phyloP scores from a whole-genome alignment of 2,329 filamentous ascomycete genomes.

The Verticillium klebahnii region DNA sequence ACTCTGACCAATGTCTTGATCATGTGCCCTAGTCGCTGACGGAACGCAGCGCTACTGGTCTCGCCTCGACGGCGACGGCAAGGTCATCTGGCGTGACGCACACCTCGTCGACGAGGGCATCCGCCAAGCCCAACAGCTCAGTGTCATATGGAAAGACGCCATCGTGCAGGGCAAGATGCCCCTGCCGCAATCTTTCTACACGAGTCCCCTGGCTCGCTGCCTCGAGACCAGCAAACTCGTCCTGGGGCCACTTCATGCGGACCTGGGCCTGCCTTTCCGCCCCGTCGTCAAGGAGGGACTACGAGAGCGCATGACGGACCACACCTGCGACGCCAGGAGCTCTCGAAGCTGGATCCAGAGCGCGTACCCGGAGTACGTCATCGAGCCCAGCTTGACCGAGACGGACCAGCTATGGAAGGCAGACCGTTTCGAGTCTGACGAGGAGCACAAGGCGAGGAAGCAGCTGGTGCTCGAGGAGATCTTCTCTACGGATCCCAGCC shows the following conservation, averaged over 20 bases:
- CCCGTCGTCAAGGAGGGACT: slow-evolving; percentile 54
- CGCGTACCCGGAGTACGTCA: slow-evolving; percentile 43
- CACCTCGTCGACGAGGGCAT: slow-evolving; percentile 48
- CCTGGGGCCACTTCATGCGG: slow-evolving; percentile 36
- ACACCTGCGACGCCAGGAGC: slow-evolving; percentile 57
- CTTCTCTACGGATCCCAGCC: slow-evolving; percentile 31
- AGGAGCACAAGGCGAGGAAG: slow-evolving; percentile 39
- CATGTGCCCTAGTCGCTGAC: background rate
- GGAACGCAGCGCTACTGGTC: slow-evolving; percentile 28
- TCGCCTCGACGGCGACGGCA: slow-evolving; percentile 31
- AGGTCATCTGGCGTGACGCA: slow-evolving; percentile 34
- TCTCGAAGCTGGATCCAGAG: slow-evolving; percentile 40
- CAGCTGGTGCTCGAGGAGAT: slow-evolving; percentile 40
- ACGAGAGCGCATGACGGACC: slow-evolving; percentile 54
- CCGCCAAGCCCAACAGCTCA: slow-evolving; percentile 46
- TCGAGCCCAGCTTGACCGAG: slow-evolving; percentile 52
- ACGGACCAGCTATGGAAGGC: slow-evolving; percentile 48
- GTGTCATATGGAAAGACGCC: slow-evolving; percentile 45
- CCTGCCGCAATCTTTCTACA: slow-evolving; percentile 49
- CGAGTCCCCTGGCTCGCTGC: slow-evolving; percentile 54
- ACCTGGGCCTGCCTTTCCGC: slow-evolving; percentile 34
- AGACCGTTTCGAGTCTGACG: slow-evolving; percentile 41
- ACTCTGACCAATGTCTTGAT: background rate
- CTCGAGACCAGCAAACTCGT: slow-evolving; percentile 50
- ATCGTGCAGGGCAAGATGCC: slow-evolving; percentile 42